Percentiles rank a stretch among this genome's conserved stretches.
phyloP scores from a whole-genome alignment of 495 filamentous ascomycete species.

The Choiromyces venosus region DNA sequence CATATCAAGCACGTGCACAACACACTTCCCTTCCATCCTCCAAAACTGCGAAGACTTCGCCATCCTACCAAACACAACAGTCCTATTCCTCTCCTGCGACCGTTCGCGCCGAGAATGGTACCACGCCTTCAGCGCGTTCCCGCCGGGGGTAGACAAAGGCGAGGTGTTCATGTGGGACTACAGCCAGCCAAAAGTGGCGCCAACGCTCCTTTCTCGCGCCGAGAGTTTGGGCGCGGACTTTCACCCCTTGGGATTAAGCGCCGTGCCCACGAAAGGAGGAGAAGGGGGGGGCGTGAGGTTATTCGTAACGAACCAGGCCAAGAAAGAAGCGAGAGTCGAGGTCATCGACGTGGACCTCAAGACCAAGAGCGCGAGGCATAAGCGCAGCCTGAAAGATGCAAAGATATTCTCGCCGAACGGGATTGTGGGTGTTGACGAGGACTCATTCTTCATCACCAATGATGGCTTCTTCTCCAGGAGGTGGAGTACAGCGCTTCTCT shows the following conservation, averaged over 20 bases:
- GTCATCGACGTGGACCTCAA: constrained; percentile 29
- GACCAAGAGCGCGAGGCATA: constrained; percentile 16
- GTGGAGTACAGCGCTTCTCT: constrained; percentile 20
- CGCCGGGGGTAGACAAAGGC: constrained; percentile 1
- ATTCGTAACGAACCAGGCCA: constrained; percentile 38
- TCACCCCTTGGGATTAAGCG: constrained; percentile 30
- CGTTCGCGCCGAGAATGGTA: constrained; percentile 34
- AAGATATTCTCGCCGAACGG: constrained; percentile 35
- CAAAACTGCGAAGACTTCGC: constrained; percentile 37
- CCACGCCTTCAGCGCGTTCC: constrained; percentile 23
- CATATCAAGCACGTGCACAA: constrained; percentile 18
- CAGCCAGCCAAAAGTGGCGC: constrained; percentile 13
- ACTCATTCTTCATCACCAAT: constrained; percentile 35
- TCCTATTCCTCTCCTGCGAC: constrained; percentile 38
- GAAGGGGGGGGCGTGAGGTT: constrained; percentile 8
- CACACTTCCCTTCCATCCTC: constrained; percentile 29
- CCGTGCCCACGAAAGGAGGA: neutral
- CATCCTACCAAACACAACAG: constrained; percentile 31
- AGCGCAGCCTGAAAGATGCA: constrained; percentile 17
- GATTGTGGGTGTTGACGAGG: constrained; percentile 25
- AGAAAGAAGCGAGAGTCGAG: constrained; percentile 16
- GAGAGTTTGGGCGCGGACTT: constrained; percentile 26
- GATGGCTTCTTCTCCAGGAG: constrained; percentile 32
- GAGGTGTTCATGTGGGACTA: constrained; percentile 37
- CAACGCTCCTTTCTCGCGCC: constrained; percentile 19